Conservation (phyloP, 2,329 filamentous ascomycete species). For the Ascosphaera acerosa region DNA sequence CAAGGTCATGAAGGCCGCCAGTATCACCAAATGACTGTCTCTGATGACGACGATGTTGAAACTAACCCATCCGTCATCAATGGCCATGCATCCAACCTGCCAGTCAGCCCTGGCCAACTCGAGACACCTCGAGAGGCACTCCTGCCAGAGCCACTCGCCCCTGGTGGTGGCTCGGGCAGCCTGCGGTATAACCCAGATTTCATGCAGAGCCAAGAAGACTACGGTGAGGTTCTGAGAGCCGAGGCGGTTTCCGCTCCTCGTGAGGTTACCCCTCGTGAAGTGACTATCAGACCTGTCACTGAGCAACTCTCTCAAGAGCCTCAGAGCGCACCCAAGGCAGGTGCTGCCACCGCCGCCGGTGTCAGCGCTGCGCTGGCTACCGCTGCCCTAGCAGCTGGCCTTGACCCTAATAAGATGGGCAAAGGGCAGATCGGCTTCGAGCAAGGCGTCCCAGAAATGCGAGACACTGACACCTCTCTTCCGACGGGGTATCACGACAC, state of each 20-base stretch:
- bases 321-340: too few species aligned
- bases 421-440: neutral
- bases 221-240: neutral
- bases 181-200: neutral
- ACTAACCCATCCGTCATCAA: conserved; percentile 72
- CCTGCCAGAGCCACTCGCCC: conserved; percentile 1
- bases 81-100: conserved; percentile 26
- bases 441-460: neutral
- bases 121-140: neutral
- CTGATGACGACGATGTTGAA: conserved; percentile 34
- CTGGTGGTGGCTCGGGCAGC: neutral
- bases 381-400: neutral
- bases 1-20: too few species aligned
- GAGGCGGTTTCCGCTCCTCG: neutral
- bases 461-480: neutral
- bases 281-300: neutral
- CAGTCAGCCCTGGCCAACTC: neutral
- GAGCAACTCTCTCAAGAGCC: too few species aligned
- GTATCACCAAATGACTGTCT: conserved; percentile 6
- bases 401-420: neutral
- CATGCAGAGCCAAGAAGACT: conserved; percentile 1
- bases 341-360: neutral
- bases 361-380: conserved; percentile 1
- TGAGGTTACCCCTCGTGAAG: neutral
- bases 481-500: conserved; percentile 33